Evolutionary conservation across 257 asterid species (phyloP).

Genomic region (Cruciata laevipes): DNA sequence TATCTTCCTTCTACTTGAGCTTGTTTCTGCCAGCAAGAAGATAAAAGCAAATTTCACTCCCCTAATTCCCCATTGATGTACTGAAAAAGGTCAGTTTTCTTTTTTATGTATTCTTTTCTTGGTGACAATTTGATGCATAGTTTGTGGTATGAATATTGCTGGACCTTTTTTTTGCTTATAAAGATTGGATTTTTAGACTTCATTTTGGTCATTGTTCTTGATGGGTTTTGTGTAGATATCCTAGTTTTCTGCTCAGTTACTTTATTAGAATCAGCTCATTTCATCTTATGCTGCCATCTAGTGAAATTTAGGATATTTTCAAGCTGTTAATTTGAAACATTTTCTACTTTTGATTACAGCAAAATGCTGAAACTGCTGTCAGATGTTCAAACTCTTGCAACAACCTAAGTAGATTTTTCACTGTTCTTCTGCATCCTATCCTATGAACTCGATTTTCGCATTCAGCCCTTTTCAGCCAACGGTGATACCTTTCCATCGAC

Average conservation of each 20-base stretch:
- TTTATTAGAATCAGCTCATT: no score
- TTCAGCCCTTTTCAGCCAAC: conserved; percentile 27
- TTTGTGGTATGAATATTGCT: neutral
- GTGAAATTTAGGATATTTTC: neutral
- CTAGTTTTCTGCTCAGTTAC: neutral
- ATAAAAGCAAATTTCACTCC: neutral
- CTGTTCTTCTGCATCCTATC: neutral
- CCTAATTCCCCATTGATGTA: neutral
- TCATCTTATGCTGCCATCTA: neutral
- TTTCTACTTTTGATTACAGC: neutral
- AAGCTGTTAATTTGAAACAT: neutral
- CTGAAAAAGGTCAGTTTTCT: neutral
- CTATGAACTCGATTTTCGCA: conserved; percentile 31
- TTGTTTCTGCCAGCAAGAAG: neutral
- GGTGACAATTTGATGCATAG: neutral
- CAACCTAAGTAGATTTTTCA: neutral
- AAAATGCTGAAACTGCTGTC: conserved; percentile 5
- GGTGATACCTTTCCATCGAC: conserved; percentile 19
- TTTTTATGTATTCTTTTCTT: neutral
- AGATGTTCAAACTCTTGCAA: neutral
- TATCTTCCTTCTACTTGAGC: neutral
- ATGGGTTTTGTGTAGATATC: neutral
- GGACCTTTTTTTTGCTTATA: neutral
- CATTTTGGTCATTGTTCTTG: neutral
- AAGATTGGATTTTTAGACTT: neutral